Base-by-base conservation (phyloP, 108 stramenopile species). In the Bacterosira constricta region DNA sequence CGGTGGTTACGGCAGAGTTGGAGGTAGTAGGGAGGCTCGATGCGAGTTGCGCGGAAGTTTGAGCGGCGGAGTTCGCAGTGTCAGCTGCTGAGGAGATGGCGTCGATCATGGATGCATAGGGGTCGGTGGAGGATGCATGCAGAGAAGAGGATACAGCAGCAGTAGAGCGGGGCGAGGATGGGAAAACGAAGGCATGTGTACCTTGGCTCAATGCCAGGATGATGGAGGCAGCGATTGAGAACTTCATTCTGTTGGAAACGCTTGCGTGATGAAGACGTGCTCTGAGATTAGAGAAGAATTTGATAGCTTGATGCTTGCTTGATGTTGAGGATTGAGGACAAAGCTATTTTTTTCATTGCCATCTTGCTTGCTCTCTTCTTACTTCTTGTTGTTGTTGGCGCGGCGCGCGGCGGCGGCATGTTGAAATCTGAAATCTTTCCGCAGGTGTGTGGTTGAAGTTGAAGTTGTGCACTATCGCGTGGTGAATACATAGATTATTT, bases 11-110 rank as follows among this genome's bases (percentile, higher is more conserved):
- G 12, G 25, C 41, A 27, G 27, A 42, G 62, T 42, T 20, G 25
- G 35, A 27, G 7, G 36, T 34, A 29, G 15, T 17, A 12, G 20
- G 12, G 44, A 52, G 25, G 8, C 21, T 18, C 11, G 41, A 46
- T 11, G 55, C 34, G 13, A 69, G 23, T 20, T 58, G 31, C n/a
- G 56, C 44, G 17, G 68, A 69, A n/a, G 68, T 45, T 3, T 36
- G 31, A 32, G 53, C 32, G 34, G 68, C 68, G 15, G 29, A 13
- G 17, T 46, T 69, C 23, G 68, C 68, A n/a, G 68, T 44, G n/a
- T 45, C 56, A 0, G 45, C 35, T 0, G 56, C 45, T 36, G 55
- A 58, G 30, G 54, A 45, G 29, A 69, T 38, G 25, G 42, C 56
- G 23, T 57, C 32, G 49, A 65, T 4, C 32, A 51, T 32, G 29